phyloP scores from a whole-genome alignment of 2,329 filamentous ascomycete genomes.

The Talaromyces sp. region DNA sequence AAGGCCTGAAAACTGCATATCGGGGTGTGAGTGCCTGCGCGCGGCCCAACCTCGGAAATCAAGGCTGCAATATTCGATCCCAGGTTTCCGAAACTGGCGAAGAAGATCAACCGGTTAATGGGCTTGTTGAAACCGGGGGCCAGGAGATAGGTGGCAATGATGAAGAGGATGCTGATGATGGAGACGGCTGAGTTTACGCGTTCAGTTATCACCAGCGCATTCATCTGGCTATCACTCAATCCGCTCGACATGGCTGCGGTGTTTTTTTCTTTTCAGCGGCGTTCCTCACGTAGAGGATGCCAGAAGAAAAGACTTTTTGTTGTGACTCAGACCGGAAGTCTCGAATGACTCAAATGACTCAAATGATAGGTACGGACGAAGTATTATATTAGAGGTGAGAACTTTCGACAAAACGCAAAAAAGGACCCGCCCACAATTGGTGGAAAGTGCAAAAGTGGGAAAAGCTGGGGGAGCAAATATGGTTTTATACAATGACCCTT shows the following conservation, averaged over 20 bases:
- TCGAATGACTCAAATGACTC: too few species aligned
- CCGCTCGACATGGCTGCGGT: neutral
- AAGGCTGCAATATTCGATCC: conserved; percentile 67
- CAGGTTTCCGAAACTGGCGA: conserved; percentile 71
- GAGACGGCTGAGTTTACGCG: conserved; percentile 17
- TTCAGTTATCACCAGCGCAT: conserved; percentile 14
- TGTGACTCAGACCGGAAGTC: neutral
- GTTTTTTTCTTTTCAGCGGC: neutral
- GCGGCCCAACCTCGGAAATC: conserved; percentile 57
- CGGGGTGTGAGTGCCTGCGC: conserved; percentile 41
- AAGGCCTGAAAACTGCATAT: conserved; percentile 70
- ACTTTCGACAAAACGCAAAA: neutral
- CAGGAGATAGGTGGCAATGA: conserved; percentile 16
- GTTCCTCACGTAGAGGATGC: neutral
- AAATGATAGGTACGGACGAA: neutral
- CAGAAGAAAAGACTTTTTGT: neutral
- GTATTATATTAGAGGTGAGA: neutral
- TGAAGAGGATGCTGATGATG: conserved; percentile 14
- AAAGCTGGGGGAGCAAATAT: neutral
- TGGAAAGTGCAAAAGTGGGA: neutral
- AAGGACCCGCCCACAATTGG: neutral
- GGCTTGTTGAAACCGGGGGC: conserved; percentile 18
- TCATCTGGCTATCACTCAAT: neutral
- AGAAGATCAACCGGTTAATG: conserved; percentile 75
- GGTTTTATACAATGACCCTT: neutral